Percentiles rank a stretch among this genome's conserved stretches.
These are phyloP conservation scores for Plantago lanceolata DNA, from an alignment of 305 asterid species.

Conservation along the genomic window DNA sequence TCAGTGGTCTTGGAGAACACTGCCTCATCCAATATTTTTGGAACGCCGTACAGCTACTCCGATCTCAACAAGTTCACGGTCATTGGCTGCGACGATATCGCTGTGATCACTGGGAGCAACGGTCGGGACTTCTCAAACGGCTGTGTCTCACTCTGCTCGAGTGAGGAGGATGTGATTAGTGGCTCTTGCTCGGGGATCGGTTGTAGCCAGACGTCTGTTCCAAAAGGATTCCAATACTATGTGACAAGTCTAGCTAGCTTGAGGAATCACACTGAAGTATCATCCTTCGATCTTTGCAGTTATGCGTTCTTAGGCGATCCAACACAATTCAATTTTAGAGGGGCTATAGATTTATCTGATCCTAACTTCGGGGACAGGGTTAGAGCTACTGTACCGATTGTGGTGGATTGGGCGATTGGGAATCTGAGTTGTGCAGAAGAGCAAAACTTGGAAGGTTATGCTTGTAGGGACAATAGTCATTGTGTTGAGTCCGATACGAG, in stretches of 20 bases:
- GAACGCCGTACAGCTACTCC: neutral
- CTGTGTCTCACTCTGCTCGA: neutral
- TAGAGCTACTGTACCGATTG: conserved; percentile 31
- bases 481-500: conserved; percentile 43
- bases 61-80: conserved; percentile 11
- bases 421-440: conserved; percentile 30
- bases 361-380: conserved; percentile 24
- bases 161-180: neutral
- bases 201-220: conserved; percentile 10
- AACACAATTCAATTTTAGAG: conserved; percentile 26
- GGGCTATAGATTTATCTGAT: conserved; percentile 27
- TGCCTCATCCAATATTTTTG: neutral
- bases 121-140: neutral
- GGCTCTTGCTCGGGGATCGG: conserved; percentile 12
- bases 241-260: neutral
- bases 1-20: neutral
- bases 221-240: conserved; percentile 1
- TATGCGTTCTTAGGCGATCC: conserved; percentile 10
- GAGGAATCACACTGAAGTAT: neutral
- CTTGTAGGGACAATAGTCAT: conserved; percentile 31
- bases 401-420: conserved; percentile 58
- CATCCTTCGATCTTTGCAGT: conserved; percentile 4
- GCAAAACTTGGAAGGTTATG: conserved; percentile 17
- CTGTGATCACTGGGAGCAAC: neutral
- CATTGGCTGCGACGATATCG: conserved; percentile 7